phyloP scores from a whole-genome alignment of 371 early-diverging fungal genomes.

The Zopfochytrium polystomum region DNA sequence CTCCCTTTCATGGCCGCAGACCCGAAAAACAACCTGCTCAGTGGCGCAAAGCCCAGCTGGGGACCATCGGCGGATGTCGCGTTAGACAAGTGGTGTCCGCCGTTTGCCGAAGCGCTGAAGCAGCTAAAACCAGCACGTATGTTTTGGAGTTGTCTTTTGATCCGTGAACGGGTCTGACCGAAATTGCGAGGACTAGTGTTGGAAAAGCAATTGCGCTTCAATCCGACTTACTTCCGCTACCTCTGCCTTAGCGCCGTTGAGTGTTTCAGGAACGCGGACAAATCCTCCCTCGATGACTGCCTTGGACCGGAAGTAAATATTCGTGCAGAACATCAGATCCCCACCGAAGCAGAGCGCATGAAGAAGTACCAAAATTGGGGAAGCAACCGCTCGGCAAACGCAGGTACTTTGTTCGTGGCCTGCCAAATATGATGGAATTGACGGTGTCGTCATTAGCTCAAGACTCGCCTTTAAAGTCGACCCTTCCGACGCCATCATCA shows the following conservation, averaged over 20 bases:
- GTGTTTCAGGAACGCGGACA: not conserved
- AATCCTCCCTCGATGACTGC: not conserved
- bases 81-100: not conserved
- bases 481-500: not conserved
- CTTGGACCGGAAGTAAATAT: not conserved
- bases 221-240: not conserved
- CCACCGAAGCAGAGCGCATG: not conserved
- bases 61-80: slow-evolving; percentile 6
- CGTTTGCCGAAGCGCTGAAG: not conserved
- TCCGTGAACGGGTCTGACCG: not conserved
- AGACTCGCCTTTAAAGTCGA: not conserved
- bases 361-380: not conserved
- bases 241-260: not conserved
- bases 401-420: not conserved
- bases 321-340: not conserved
- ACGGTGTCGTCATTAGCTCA: not conserved
- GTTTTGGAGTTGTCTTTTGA: not conserved
- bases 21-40: slow-evolving; percentile 1
- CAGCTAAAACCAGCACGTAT: not conserved
- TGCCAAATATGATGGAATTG: not conserved
- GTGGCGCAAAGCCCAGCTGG: not conserved
- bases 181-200: not conserved
- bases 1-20: slow-evolving; percentile 6
- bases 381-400: not conserved
- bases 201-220: not conserved